A percentile compares a stretch with the other conserved stretches of the same genome.
Conservation (phyloP, 106 monocot genomes). For the Allium cepa region DNA sequence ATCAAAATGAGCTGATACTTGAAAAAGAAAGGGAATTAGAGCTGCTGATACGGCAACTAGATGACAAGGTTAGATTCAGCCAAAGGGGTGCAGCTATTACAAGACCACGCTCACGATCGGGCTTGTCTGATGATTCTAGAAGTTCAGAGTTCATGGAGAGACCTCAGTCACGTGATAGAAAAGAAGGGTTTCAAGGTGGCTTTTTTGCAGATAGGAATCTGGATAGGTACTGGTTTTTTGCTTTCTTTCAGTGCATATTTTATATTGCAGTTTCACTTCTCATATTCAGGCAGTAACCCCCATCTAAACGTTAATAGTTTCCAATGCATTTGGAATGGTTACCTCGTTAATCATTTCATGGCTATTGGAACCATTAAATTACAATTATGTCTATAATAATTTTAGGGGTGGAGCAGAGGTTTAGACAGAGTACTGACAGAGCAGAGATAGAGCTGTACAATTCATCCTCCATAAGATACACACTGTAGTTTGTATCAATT, state of each 20-base stretch:
- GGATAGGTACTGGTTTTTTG: slow-evolving; percentile 41
- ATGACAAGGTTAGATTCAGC: slow-evolving; percentile 77
- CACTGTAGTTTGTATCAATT: too few relatives aligned
- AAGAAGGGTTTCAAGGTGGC: slow-evolving; percentile 46
- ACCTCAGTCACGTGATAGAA: slow-evolving; percentile 72
- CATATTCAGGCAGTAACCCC: not conserved
- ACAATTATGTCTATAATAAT: too few relatives aligned
- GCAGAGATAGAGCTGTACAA: too few relatives aligned
- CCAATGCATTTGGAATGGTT: not conserved
- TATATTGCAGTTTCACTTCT: not conserved
- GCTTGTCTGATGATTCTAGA: slow-evolving; percentile 48
- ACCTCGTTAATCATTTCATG: not conserved
- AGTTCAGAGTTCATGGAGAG: slow-evolving; percentile 46
- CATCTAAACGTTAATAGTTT: too few relatives aligned
- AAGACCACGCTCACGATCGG: slow-evolving; percentile 65
- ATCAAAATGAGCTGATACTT: slow-evolving; percentile 26
- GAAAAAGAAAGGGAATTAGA: slow-evolving; percentile 64
- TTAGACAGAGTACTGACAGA: too few relatives aligned
- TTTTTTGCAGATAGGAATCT: slow-evolving; percentile 33
- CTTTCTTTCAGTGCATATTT: not conserved
- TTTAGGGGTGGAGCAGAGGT: too few relatives aligned
- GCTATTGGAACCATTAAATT: not conserved
- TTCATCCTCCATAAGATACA: too few relatives aligned
- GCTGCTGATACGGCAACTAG: slow-evolving; percentile 39
- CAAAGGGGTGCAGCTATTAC: slow-evolving; percentile 21